Percentiles rank a stretch among this genome's conserved stretches.
phyloP scores from a whole-genome alignment of 495 filamentous ascomycete genomes.

The Neurospora intermedia region DNA sequence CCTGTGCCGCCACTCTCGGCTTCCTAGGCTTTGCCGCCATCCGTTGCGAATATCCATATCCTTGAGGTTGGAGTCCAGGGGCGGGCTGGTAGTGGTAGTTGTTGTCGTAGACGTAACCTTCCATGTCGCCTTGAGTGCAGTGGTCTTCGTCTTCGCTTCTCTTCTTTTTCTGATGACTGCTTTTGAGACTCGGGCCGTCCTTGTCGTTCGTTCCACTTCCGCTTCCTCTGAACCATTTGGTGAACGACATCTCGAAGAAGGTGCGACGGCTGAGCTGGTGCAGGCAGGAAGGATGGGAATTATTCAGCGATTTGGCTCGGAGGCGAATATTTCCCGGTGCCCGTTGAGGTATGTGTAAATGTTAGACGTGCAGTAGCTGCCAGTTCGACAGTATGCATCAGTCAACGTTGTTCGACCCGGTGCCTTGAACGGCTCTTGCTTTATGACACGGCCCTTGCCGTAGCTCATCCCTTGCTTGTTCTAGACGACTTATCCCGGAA shows the following conservation, averaged over 20 bases:
- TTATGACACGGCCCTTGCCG: neutral
- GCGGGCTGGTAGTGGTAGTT: conserved; percentile 25
- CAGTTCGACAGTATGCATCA: neutral
- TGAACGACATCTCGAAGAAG: neutral
- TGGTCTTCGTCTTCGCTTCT: neutral
- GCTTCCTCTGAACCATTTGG: neutral
- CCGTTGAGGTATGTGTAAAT: neutral
- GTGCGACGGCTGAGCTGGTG: neutral
- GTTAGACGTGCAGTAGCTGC: neutral
- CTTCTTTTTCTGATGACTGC: neutral
- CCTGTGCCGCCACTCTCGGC: conserved; percentile 3
- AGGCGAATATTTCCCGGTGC: neutral
- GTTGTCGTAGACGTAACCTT: conserved; percentile 23
- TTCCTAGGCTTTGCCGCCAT: conserved; percentile 1
- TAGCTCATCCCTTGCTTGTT: neutral
- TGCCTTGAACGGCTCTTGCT: neutral
- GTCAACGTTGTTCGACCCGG: neutral
- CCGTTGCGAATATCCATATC: conserved; percentile 14
- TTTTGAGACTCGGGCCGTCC: neutral
- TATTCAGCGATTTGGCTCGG: neutral
- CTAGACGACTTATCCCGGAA: neutral
- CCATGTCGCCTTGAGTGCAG: neutral
- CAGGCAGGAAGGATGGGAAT: neutral
- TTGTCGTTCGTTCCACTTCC: neutral
- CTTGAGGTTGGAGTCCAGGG: conserved; percentile 9